Conservation (phyloP, 2,329 filamentous ascomycete species). For the Hypoxylon sp. region DNA sequence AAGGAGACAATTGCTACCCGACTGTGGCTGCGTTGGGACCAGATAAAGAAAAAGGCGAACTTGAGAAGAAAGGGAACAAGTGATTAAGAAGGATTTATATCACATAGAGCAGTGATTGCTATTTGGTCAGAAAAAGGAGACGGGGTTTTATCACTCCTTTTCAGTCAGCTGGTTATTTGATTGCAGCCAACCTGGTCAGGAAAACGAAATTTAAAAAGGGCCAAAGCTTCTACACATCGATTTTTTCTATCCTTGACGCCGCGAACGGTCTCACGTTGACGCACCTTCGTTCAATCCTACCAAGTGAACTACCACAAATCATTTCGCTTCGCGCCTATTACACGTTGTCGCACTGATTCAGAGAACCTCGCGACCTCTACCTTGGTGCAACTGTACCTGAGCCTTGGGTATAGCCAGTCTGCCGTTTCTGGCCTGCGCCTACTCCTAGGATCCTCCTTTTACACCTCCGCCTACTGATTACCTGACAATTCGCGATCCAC, state of each 20-base stretch:
- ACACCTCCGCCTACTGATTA: constrained; percentile 34
- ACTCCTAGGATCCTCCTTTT: constrained; percentile 40
- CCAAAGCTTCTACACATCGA: constrained; percentile 31
- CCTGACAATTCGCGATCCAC: constrained; percentile 35
- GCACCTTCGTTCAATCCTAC: constrained; percentile 38
- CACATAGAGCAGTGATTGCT: constrained; percentile 14
- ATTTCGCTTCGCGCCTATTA: constrained; percentile 42
- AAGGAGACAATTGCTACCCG: constrained; percentile 36
- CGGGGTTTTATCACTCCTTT: background rate
- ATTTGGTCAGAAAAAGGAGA: constrained; percentile 7
- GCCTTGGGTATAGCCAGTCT: constrained; percentile 43
- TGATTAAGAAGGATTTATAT: constrained; percentile 22
- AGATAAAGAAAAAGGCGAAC: constrained; percentile 35
- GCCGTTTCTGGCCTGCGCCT: constrained; percentile 41
- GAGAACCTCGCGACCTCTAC: constrained; percentile 43
- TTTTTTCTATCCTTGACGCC: constrained; percentile 29
- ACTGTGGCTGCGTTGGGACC: constrained; percentile 30
- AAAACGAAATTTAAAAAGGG: constrained; percentile 26
- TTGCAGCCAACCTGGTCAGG: constrained; percentile 34
- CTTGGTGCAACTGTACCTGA: constrained; percentile 47
- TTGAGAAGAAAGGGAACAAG: constrained; percentile 31
- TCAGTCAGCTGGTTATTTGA: constrained; percentile 25
- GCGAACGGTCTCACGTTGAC: constrained; percentile 48
- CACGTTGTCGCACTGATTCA: constrained; percentile 50
- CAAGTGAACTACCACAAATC: constrained; percentile 39